Evolutionary conservation across 495 filamentous ascomycete genomes (phyloP), one percentile per base, ranked within the genome.

Genomic region (Penicillium bovifimosum): DNA sequence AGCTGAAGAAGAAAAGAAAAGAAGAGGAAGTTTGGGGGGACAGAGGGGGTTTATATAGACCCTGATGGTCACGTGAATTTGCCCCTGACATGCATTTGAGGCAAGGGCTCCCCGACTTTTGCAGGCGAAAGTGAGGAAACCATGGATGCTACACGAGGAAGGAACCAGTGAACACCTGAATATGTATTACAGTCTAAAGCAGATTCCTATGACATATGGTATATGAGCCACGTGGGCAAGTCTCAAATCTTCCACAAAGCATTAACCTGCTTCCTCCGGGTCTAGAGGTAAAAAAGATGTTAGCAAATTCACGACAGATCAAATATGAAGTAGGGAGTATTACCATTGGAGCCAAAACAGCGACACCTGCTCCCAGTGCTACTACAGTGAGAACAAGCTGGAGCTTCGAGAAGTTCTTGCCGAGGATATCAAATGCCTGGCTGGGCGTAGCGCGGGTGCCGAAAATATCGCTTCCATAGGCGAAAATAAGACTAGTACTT

Each of bases 401-500:
- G 50, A 91, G 54, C 74, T 95, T 96, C 51, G 87, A 90, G 65
- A 99, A 99, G 5, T 86, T 87, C 71, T 91, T 95, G 31, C 90
- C 92, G 1, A 99, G 74, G 14, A 96, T 79, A 71, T 99, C 93
- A 68, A 97, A 99, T 4, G 86, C 78, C 50, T 86, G 80, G 62
- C 88, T 95, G 0, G 93, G 93, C 27, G 84, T 81, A 29, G 93
- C 83, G 11, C 90, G 75, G 3, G 91, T 91, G 5, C 88, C 91
- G 59, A 90, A 99, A 29, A 97, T 69, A 64, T 99, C 93, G 2
- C 69, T 65, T 3, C 95, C 95, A 65, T 86, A 96, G 3, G 90
- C 92, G 60, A 97, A 83, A 26, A 99, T 80, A 38, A 99, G 67
- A 60, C 87, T 90, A 10, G 93, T 96, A 68, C 91, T 96, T 70